phyloP scores from a whole-genome alignment of 805 yeast genomes.

The Jamesozyma gamospora region DNA sequence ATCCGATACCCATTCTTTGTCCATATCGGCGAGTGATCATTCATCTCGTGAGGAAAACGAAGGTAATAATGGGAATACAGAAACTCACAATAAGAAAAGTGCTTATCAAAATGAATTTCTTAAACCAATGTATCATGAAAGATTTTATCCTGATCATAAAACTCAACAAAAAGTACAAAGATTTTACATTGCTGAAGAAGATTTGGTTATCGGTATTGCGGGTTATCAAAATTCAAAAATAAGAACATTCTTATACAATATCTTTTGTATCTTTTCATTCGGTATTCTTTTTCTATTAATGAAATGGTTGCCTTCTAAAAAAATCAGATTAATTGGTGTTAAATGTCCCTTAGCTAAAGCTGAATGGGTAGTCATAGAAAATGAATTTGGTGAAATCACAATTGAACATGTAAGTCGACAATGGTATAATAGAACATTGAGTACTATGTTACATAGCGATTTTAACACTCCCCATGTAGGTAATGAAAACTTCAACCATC shows the following conservation, averaged over 20 bases:
- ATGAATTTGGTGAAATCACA: constrained; percentile 79
- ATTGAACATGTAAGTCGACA: constrained; percentile 45
- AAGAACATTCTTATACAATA: constrained; percentile 40
- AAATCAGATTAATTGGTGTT: constrained; percentile 57
- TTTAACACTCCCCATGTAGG: constrained; percentile 15
- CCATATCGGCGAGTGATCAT: constrained; percentile 13
- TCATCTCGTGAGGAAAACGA: constrained; percentile 16
- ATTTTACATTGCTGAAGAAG: constrained; percentile 91
- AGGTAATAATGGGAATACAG: constrained; percentile 15
- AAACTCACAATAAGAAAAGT: constrained; percentile 20
- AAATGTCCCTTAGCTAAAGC: constrained; percentile 65
- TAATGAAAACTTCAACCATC: constrained; percentile 6
- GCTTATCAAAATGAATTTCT: constrained; percentile 24
- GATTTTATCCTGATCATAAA: constrained; percentile 33
- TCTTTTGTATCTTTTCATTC: constrained; percentile 45
- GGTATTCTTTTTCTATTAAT: constrained; percentile 68
- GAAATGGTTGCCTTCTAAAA: constrained; percentile 79
- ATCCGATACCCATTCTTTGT: constrained; percentile 14
- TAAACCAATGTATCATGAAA: constrained; percentile 34
- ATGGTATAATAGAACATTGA: constrained; percentile 62
- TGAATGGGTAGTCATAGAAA: constrained; percentile 90
- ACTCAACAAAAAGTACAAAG: constrained; percentile 54
- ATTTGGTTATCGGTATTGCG: constrained; percentile 86
- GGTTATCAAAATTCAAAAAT: constrained; percentile 56
- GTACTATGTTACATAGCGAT: constrained; percentile 44